Evolutionary conservation across 768 basidiomycete genomes (phyloP).

Genomic region (Clathrus columnatus): DNA sequence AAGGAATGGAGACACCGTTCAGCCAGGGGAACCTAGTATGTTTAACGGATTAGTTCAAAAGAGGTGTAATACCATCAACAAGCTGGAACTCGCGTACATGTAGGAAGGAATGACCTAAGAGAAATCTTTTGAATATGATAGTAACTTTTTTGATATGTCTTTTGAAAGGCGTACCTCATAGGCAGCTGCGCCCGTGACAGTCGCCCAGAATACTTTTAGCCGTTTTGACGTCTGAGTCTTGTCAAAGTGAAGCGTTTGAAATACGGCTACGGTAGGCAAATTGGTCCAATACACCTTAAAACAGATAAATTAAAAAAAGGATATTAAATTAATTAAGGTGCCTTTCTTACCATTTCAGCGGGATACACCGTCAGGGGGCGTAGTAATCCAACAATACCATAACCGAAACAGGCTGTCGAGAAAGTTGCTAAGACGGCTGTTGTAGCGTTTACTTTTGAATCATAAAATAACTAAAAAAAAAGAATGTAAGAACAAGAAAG

Average conservation of each 20-base stretch:
- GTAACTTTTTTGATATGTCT: no score
- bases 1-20: conserved; percentile 19
- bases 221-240: conserved; percentile 7
- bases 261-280: conserved; percentile 49
- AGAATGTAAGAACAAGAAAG: neutral
- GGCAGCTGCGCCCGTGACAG: conserved; percentile 13
- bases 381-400: conserved; percentile 50
- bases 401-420: conserved; percentile 28
- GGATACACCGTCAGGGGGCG: conserved; percentile 53
- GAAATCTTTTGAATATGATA: no score
- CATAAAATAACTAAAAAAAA: conserved; percentile 43
- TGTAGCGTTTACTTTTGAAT: conserved; percentile 43
- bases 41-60: neutral
- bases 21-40: conserved; percentile 17
- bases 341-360: conserved; percentile 42
- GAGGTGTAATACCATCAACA: neutral
- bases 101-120: conserved; percentile 16
- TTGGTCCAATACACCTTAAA: conserved; percentile 41
- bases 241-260: conserved; percentile 31
- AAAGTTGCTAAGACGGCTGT: conserved; percentile 49
- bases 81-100: conserved; percentile 12
- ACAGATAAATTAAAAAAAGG: neutral
- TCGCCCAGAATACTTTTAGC: conserved; percentile 19
- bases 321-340: neutral
- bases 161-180: conserved; percentile 11